Base-by-base conservation (phyloP, 257 asterid genomes). In the Salvia miltiorrhiza region DNA sequence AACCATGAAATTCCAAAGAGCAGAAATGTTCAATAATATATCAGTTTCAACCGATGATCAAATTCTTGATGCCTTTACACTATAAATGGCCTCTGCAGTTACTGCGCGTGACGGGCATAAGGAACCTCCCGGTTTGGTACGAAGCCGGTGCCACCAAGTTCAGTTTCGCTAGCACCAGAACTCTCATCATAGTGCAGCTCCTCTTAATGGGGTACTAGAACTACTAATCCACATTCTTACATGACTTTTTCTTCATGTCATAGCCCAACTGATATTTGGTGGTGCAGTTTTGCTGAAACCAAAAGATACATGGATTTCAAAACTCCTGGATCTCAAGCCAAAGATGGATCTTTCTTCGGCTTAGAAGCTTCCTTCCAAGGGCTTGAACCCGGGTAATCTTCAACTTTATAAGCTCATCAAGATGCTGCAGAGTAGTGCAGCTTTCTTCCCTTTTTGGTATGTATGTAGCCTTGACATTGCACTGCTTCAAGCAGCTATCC, bases 121-220 rank as follows among this genome's bases (percentile, higher is more conserved):
- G 82, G 49, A 65, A 87, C 69, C 77, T 92, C 88, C 98, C 98
- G 2, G 86, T 89, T 14, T 92, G 98, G 98, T 87, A 86, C 65
- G 94, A 89, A 84, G 98, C 96, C 13, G 96, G 98, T 61, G 94
- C 96, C 26, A 89, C 90, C 64, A 89, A 86, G 65, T 89, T 87
- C 33, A 70, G 73, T 40, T 89, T 92, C 66, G 94, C 96, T 6
- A 92, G 77, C 82, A 86, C 96, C 72, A 81, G 41, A 70, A 86
- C 98, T 48, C 78, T 92, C 30, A 54, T 89, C 64, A 75, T 83
- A 56, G 83, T 92, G 78, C 98, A 92, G 77, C 82, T 92, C 17
- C 70, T 92, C 49, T 78, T 92, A 60, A 92, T 92, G 98, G 96
- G 98, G 98, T 89, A 37, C 43, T 37, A 37, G 2, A 37, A 37